These are phyloP conservation scores for Fusarium sp. DNA, from an alignment of 2,329 filamentous ascomycete species.

Conservation along the genomic window DNA sequence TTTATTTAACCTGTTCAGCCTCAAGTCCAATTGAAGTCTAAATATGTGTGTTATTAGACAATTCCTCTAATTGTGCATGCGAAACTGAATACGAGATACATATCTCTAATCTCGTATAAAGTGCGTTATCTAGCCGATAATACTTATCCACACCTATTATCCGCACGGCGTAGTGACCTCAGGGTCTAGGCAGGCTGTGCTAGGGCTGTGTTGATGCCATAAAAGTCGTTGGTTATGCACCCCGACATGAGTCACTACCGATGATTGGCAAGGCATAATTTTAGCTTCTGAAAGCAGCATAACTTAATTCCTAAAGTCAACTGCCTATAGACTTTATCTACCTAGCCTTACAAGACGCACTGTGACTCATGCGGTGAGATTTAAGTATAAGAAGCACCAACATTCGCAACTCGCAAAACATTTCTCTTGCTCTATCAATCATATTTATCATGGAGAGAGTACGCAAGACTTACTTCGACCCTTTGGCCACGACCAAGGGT, in stretches of 20 bases:
- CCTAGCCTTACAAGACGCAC: not conserved
- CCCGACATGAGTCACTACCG: conserved; percentile 5
- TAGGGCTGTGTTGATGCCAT: too few species aligned
- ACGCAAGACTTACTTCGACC: conserved; percentile 31
- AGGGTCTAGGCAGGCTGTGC: too few species aligned
- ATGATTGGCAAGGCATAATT: conserved; percentile 3
- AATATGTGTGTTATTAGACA: too few species aligned
- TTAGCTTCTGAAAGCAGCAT: not conserved
- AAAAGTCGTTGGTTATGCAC: too few species aligned
- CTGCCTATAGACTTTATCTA: not conserved
- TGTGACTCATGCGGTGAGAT: conserved; percentile 2
- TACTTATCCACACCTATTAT: too few species aligned
- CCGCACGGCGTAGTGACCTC: too few species aligned
- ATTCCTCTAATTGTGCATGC: too few species aligned
- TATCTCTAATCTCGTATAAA: too few species aligned
- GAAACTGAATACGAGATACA: too few species aligned
- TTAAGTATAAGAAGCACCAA: not conserved
- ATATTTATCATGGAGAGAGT: conserved; percentile 22
- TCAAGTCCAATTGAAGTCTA: too few species aligned
- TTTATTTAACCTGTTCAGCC: not conserved
- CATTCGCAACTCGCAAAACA: accelerated
- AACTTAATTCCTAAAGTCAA: not conserved
- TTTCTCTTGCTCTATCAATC: not conserved
- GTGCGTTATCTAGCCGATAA: too few species aligned
- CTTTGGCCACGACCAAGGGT: conserved; percentile 29